phyloP scores from a whole-genome alignment of 2,329 filamentous ascomycete genomes.

The Epichloe hybrida region DNA sequence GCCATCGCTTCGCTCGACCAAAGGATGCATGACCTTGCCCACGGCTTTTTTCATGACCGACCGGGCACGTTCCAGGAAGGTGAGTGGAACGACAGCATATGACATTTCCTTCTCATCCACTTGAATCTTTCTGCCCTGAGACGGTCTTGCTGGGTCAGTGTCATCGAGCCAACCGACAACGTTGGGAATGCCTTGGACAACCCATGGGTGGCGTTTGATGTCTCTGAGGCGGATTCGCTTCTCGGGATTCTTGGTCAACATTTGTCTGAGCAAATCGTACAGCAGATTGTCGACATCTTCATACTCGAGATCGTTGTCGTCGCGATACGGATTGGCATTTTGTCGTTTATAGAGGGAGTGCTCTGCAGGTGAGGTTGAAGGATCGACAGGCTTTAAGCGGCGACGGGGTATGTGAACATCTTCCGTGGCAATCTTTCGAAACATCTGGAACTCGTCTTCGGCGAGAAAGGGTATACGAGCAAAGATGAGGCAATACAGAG shows the following conservation, averaged over 20 bases:
- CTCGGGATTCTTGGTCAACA: conserved; percentile 80
- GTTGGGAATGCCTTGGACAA: conserved; percentile 64
- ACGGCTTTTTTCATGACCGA: conserved; percentile 61
- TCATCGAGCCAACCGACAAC: conserved; percentile 79
- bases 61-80: conserved; percentile 70
- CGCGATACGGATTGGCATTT: conserved; percentile 54
- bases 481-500: conserved; percentile 88
- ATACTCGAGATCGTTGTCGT: conserved; percentile 67
- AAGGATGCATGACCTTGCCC: conserved; percentile 48
- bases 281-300: conserved; percentile 75
- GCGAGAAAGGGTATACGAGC: conserved; percentile 88
- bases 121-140: conserved; percentile 74
- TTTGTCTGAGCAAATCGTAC: conserved; percentile 60
- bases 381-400: conserved; percentile 62
- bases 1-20: conserved; percentile 43
- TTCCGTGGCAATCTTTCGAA: conserved; percentile 79
- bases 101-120: conserved; percentile 86
- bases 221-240: conserved; percentile 81
- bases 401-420: conserved; percentile 79
- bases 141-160: conserved; percentile 69
- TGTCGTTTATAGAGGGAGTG: conserved; percentile 42
- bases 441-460: conserved; percentile 83
- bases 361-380: conserved; percentile 40
- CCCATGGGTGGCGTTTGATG: conserved; percentile 90
- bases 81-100: conserved; percentile 77